These are phyloP conservation scores for Chlorencoelia australis DNA, from an alignment of 2,329 filamentous ascomycete genomes.

Conservation along the genomic window DNA sequence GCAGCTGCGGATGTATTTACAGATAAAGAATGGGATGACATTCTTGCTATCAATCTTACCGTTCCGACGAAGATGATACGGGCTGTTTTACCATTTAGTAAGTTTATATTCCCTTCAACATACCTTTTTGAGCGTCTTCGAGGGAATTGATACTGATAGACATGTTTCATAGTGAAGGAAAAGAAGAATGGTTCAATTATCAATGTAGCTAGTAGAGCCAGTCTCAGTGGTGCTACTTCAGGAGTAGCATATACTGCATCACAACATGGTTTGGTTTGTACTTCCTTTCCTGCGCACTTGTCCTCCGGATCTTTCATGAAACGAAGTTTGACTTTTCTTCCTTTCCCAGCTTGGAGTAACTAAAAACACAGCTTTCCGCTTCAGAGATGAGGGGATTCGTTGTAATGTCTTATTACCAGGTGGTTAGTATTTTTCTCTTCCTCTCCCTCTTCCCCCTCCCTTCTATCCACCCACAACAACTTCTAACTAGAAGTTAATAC, in stretches of 20 bases:
- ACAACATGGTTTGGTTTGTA: constrained; percentile 32
- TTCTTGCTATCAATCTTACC: constrained; percentile 34
- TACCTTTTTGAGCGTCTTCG: too few species aligned
- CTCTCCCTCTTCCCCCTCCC: too few species aligned
- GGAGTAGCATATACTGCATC: constrained; percentile 37
- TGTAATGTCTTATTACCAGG: constrained; percentile 37
- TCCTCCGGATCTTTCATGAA: constrained; percentile 11
- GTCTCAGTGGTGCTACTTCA: constrained; percentile 29
- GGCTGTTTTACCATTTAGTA: constrained; percentile 32
- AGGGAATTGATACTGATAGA: too few species aligned
- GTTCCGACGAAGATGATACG: constrained; percentile 36
- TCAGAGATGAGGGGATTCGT: constrained; percentile 34
- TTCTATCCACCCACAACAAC: too few species aligned
- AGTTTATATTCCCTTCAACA: too few species aligned
- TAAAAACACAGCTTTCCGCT: constrained; percentile 37
- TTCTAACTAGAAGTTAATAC: too few species aligned
- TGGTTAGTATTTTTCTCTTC: constrained; percentile 11
- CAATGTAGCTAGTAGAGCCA: constrained; percentile 32
- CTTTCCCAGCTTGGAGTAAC: constrained; percentile 32
- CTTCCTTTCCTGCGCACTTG: too few species aligned
- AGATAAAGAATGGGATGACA: constrained; percentile 31
- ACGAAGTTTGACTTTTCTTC: constrained; percentile 29
- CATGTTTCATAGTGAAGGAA: too few species aligned
- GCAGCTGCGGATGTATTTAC: constrained; percentile 30
- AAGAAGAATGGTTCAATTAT: constrained; percentile 32